phyloP scores from a whole-genome alignment of 176 grass and related monocot species.

The Stipa capillata region DNA sequence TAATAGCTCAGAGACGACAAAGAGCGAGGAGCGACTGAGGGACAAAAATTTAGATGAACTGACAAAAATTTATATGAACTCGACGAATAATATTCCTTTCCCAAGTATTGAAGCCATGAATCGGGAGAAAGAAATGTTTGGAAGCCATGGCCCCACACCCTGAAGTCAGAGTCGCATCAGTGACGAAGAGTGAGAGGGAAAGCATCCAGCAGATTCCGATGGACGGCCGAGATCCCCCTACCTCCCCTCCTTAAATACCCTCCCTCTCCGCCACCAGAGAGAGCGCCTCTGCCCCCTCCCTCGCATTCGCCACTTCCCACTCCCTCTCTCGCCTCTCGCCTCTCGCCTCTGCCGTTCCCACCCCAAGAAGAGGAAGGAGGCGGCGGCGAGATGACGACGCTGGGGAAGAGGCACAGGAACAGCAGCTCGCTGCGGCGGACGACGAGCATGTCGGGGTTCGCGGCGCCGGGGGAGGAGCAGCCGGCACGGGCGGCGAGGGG shows the following conservation, averaged over 20 bases:
- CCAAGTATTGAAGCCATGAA: background rate
- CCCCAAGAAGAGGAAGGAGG: background rate
- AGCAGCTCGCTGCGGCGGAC: constrained; percentile 32
- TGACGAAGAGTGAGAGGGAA: background rate
- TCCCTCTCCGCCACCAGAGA: background rate
- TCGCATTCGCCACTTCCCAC: too few species aligned
- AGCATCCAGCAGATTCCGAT: constrained; percentile 26
- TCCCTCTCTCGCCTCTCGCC: background rate
- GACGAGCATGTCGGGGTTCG: constrained; percentile 44
- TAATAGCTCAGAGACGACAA: too few species aligned
- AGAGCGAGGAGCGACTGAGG: too few species aligned
- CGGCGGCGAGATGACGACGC: constrained; percentile 3
- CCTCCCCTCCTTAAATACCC: constrained; percentile 18
- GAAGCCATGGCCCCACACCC: background rate
- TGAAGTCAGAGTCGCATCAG: constrained; percentile 9
- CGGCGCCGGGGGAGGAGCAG: constrained; percentile 2
- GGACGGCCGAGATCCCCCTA: constrained; percentile 35
- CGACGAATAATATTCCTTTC: background rate
- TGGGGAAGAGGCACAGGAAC: constrained; percentile 54
- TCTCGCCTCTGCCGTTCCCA: background rate
- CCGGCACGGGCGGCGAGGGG: constrained; percentile 2
- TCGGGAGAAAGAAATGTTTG: background rate
- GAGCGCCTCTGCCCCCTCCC: too few species aligned
- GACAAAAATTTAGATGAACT: too few species aligned
- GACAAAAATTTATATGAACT: too few species aligned